Evolutionary conservation across 2,329 filamentous ascomycete genomes (phyloP).

Genomic region (Talaromyces islandicus): DNA sequence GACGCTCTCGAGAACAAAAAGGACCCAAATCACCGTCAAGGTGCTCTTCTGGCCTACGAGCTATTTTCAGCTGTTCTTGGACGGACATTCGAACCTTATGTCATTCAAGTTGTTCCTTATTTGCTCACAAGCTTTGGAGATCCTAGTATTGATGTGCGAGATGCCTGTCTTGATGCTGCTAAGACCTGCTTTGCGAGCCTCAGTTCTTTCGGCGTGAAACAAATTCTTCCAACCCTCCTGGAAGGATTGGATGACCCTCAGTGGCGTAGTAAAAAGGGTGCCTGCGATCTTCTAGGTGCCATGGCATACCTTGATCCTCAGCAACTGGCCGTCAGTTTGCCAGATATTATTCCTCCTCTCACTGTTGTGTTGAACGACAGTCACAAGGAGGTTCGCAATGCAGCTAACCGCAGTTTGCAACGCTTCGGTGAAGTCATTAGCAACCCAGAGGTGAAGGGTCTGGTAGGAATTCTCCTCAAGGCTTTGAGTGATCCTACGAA

Average conservation of each 20-base stretch:
- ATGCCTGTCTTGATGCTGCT: conserved; percentile 84
- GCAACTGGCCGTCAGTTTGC: conserved; percentile 83
- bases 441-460: conserved; percentile 91
- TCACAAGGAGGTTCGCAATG: conserved; percentile 90
- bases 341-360: conserved; percentile 92
- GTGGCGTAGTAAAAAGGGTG: conserved; percentile 98
- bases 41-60: conserved; percentile 84
- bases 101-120: conserved; percentile 91
- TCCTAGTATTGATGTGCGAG: conserved; percentile 78
- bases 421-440: conserved; percentile 97
- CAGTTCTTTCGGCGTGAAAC: conserved; percentile 92
- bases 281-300: conserved; percentile 90
- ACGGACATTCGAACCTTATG: conserved; percentile 88
- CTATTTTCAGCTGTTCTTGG: conserved; percentile 81
- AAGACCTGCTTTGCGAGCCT: conserved; percentile 91
- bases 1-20: conserved; percentile 93
- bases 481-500: conserved; percentile 96
- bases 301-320: conserved; percentile 98
- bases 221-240: conserved; percentile 84
- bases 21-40: conserved; percentile 80
- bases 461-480: conserved; percentile 88
- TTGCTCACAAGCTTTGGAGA: conserved; percentile 87
- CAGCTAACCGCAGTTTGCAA: conserved; percentile 92
- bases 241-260: conserved; percentile 90
- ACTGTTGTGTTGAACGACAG: conserved; percentile 94